These are phyloP conservation scores for Diaporthe vexans DNA, from an alignment of 2,329 filamentous ascomycete genomes.

Conservation along the genomic window DNA sequence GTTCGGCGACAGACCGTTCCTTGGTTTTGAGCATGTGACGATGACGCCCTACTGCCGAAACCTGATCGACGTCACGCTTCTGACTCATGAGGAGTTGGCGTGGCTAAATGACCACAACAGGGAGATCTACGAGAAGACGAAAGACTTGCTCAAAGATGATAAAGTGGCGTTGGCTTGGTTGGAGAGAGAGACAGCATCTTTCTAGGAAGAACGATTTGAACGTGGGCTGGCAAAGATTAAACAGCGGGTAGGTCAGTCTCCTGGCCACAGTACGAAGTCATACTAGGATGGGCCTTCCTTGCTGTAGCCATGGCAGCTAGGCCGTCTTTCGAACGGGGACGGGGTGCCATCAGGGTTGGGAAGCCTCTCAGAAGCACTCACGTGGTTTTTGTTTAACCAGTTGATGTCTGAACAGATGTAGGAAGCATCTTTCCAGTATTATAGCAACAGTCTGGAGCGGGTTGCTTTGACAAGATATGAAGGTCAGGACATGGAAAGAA, in stretches of 20 bases:
- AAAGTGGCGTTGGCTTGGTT: constrained; percentile 83
- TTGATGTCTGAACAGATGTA: background rate
- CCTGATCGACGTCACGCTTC: constrained; percentile 80
- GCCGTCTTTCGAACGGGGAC: too few species aligned
- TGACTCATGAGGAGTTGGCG: constrained; percentile 80
- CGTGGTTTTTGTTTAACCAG: background rate
- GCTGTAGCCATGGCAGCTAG: too few species aligned
- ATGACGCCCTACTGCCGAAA: constrained; percentile 96
- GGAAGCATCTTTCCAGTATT: background rate
- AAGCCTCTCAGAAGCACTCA: background rate
- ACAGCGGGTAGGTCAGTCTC: too few species aligned
- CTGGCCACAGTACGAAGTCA: too few species aligned
- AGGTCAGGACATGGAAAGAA: background rate
- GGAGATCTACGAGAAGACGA: constrained; percentile 86
- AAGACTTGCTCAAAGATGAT: constrained; percentile 80
- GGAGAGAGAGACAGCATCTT: constrained; percentile 84
- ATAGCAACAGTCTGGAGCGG: background rate
- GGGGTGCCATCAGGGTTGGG: too few species aligned
- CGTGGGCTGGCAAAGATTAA: background rate
- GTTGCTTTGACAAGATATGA: background rate
- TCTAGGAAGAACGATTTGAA: constrained; percentile 51
- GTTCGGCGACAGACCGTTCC: constrained; percentile 93
- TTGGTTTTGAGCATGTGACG: constrained; percentile 97
- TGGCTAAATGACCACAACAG: constrained; percentile 92
- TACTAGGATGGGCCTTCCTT: too few species aligned